Conservation (phyloP, 2,329 filamentous ascomycete genomes). For the Pyrenophora teres region DNA sequence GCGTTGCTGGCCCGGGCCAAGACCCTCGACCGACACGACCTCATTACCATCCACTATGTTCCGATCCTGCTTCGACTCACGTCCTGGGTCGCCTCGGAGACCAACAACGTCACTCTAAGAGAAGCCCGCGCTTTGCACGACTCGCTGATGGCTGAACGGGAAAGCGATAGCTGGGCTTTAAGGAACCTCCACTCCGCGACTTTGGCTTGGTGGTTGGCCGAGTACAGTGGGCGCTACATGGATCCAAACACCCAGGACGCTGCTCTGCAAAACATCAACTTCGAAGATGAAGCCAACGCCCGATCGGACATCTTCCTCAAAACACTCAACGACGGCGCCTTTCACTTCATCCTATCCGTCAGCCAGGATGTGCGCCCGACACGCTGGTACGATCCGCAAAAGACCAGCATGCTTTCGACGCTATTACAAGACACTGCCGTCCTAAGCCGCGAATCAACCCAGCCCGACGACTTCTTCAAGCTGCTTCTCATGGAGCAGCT, state of each 20-base stretch:
- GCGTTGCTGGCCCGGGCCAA: constrained; percentile 71
- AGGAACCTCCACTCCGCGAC: constrained; percentile 79
- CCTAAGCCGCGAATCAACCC: constrained; percentile 68
- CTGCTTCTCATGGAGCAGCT: constrained; percentile 75
- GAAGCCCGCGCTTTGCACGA: constrained; percentile 73
- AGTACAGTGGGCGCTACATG: constrained; percentile 88
- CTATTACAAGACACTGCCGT: constrained; percentile 78
- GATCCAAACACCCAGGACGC: constrained; percentile 67
- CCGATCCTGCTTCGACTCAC: constrained; percentile 79
- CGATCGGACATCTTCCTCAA: constrained; percentile 75
- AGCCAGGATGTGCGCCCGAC: constrained; percentile 79
- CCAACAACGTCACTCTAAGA: constrained; percentile 65
- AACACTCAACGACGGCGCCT: constrained; percentile 82
- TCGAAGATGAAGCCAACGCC: constrained; percentile 69
- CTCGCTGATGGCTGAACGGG: constrained; percentile 67
- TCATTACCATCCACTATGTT: constrained; percentile 75
- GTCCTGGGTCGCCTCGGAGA: constrained; percentile 76
- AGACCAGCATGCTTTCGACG: constrained; percentile 79
- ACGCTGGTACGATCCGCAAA: constrained; percentile 86
- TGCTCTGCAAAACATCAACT: constrained; percentile 59
- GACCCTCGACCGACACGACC: constrained; percentile 77
- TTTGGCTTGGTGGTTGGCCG: constrained; percentile 84
- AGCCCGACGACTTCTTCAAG: constrained; percentile 75
- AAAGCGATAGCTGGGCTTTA: constrained; percentile 72
- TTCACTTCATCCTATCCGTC: constrained; percentile 87